A percentile compares a stretch with the other conserved stretches of the same genome.
Conservation (phyloP, 108 stramenopile species). For the Chaetoceros muelleri region DNA sequence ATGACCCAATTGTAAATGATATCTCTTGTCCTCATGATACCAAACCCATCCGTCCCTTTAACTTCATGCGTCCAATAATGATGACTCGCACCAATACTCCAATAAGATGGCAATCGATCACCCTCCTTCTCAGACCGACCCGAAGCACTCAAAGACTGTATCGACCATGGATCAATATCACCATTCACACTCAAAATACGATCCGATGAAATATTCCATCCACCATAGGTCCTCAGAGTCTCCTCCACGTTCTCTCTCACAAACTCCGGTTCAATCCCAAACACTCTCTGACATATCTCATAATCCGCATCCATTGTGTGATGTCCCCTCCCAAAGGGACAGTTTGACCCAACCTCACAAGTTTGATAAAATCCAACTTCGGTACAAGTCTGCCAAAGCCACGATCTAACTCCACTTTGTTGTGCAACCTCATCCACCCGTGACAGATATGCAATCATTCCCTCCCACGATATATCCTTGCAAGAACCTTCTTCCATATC, state of each 20-base stretch:
- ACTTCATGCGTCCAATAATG: constrained; percentile 82
- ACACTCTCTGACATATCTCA: constrained; percentile 53
- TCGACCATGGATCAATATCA: constrained; percentile 90
- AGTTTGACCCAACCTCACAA: constrained; percentile 44
- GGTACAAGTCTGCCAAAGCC: constrained; percentile 92
- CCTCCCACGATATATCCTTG: constrained; percentile 24
- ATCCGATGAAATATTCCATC: constrained; percentile 43
- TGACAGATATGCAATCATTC: constrained; percentile 20
- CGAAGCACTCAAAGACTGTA: constrained; percentile 8
- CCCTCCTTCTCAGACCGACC: constrained; percentile 7
- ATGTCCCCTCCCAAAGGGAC: constrained; percentile 76
- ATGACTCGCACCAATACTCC: constrained; percentile 64
- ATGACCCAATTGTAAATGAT: constrained; percentile 41
- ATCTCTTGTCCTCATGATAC: constrained; percentile 34
- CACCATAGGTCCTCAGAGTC: constrained; percentile 70
- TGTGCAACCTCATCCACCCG: constrained; percentile 7
- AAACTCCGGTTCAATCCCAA: constrained; percentile 33
- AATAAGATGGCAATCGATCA: constrained; percentile 19
- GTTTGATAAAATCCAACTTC: constrained; percentile 97
- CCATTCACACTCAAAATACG: constrained; percentile 85
- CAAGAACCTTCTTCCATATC: constrained; percentile 22
- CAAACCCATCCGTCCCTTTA: constrained; percentile 32
- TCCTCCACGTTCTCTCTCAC: constrained; percentile 48
- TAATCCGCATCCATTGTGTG: constrained; percentile 64
- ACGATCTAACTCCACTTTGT: constrained; percentile 36